These are phyloP conservation scores for Aspergillus amoenus DNA, from an alignment of 2,329 filamentous ascomycete species.

Conservation along the genomic window DNA sequence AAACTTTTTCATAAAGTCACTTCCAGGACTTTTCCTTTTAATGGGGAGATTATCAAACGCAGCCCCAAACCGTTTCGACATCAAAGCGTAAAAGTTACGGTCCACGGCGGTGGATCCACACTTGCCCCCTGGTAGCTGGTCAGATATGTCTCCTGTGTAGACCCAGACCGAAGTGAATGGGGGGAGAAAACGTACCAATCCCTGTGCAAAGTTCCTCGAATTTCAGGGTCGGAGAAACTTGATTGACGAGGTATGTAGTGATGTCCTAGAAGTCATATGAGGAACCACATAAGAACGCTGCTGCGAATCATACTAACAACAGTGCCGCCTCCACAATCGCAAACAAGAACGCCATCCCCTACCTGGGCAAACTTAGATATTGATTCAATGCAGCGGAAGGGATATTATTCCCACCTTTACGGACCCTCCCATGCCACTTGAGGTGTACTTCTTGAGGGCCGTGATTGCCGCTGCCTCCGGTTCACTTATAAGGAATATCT, in stretches of 20 bases:
- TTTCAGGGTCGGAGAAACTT: background rate
- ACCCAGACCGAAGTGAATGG: background rate
- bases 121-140: conserved; percentile 28
- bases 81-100: conserved; percentile 30
- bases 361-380: background rate
- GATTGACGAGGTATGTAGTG: conserved; percentile 22
- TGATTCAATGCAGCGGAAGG: background rate
- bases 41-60: conserved; percentile 26
- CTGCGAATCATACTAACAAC: conserved; percentile 14
- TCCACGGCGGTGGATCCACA: conserved; percentile 36
- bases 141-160: too few relatives aligned
- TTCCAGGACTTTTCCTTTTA: conserved; percentile 28
- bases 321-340: conserved; percentile 31
- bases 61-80: conserved; percentile 28
- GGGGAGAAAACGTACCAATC: conserved; percentile 12
- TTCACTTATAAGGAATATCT: conserved; percentile 18
- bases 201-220: conserved; percentile 12
- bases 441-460: conserved; percentile 9
- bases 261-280: conserved; percentile 16
- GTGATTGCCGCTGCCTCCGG: conserved; percentile 25
- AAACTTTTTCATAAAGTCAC: conserved; percentile 36
- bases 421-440: background rate
- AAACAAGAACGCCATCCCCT: conserved; percentile 18
- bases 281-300: background rate
- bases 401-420: background rate